Percentiles rank a stretch among this genome's conserved stretches.
These are phyloP conservation scores for Trypanosoma boissoni DNA, from an alignment of 208 protist species.

Conservation along the genomic window DNA sequence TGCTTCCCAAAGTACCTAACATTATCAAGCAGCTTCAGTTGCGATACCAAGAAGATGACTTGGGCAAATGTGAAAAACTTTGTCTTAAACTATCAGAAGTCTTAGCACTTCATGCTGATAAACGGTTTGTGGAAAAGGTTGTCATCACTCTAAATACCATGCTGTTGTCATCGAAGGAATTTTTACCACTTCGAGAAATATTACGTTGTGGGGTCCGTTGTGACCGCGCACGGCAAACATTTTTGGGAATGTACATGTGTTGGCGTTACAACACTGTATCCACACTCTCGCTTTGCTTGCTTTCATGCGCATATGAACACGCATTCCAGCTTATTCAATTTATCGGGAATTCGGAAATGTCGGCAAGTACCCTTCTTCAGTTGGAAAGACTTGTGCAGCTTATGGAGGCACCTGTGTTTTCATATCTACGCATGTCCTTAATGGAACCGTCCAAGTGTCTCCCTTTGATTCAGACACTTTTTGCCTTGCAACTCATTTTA, in stretches of 20 bases:
- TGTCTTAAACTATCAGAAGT: constrained; percentile 21
- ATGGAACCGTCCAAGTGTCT: constrained; percentile 79
- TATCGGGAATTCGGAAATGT: constrained; percentile 85
- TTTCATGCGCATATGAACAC: constrained; percentile 86
- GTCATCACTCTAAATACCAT: constrained; percentile 61
- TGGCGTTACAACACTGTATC: constrained; percentile 93
- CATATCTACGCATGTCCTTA: constrained; percentile 89
- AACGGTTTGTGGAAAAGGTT: constrained; percentile 62
- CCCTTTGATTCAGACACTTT: constrained; percentile 91
- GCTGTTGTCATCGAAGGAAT: constrained; percentile 89
- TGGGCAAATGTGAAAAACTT: constrained; percentile 27
- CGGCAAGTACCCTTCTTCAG: constrained; percentile 90
- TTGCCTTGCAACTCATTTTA: constrained; percentile 96
- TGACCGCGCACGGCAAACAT: constrained; percentile 37
- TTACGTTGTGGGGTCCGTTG: constrained; percentile 43
- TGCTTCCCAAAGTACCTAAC: constrained; percentile 40
- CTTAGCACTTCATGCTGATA: constrained; percentile 27
- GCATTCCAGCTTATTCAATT: constrained; percentile 51
- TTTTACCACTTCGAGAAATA: constrained; percentile 69
- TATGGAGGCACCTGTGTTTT: constrained; percentile 95
- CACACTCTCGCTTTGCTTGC: constrained; percentile 89
- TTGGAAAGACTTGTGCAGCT: constrained; percentile 96
- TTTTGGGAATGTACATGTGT: constrained; percentile 61
- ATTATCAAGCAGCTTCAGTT: constrained; percentile 51
- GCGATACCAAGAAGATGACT: constrained; percentile 25